phyloP scores from a whole-genome alignment of 805 yeast genomes.

The Candida sithepensis region DNA sequence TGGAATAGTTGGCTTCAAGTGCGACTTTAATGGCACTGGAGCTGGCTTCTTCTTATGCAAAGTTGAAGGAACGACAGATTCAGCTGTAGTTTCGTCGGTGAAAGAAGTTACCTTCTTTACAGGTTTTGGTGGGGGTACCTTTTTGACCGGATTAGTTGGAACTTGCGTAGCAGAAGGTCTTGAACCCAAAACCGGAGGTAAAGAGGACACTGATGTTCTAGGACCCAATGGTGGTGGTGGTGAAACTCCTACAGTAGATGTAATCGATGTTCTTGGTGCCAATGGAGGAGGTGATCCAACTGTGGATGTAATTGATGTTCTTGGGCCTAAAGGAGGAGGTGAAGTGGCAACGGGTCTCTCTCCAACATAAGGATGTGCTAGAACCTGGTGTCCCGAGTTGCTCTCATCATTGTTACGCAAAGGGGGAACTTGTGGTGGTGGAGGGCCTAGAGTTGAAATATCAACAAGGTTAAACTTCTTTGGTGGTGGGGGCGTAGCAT shows the following conservation, averaged over 20 bases:
- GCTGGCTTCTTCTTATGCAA: conserved; percentile 2
- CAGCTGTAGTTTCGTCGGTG: not conserved
- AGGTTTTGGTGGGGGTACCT: conserved; percentile 17
- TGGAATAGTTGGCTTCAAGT: conserved; percentile 16
- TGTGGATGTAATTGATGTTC: not conserved
- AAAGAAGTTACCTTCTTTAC: conserved; percentile 8
- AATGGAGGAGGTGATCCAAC: not conserved
- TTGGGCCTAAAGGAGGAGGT: conserved; percentile 2
- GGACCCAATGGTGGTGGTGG: not conserved
- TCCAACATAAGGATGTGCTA: not conserved
- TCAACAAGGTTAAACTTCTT: conserved; percentile 16
- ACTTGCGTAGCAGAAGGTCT: not conserved
- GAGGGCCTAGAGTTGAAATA: conserved; percentile 19
- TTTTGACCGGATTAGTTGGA: conserved; percentile 2
- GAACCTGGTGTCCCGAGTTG: not conserved
- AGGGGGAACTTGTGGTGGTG: conserved; percentile 19
- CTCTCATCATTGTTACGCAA: conserved; percentile 4
- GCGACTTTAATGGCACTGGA: conserved; percentile 6
- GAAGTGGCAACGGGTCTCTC: not conserved
- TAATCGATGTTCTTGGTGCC: not conserved
- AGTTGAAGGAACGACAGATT: not conserved
- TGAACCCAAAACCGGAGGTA: no score
- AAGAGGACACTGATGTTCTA: no score
- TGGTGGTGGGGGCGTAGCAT: conserved; percentile 6
- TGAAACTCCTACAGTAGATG: no score